Percentiles rank a stretch among this genome's conserved stretches.
Evolutionary conservation across 768 basidiomycete species (phyloP).

Genomic region (Basidioascus undulatus): DNA sequence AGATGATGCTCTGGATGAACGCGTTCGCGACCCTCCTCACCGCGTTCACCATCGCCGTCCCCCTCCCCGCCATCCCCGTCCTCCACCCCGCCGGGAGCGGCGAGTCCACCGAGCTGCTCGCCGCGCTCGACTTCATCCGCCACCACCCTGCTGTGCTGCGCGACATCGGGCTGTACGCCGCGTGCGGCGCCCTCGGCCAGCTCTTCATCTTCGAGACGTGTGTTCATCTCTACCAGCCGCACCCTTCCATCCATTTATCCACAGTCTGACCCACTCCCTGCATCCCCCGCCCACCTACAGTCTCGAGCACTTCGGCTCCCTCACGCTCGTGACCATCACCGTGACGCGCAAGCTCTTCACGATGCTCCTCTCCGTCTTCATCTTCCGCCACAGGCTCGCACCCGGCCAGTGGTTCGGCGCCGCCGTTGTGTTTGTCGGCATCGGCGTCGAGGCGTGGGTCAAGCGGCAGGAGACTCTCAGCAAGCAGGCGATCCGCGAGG

Average conservation of each 20-base stretch:
- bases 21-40: constrained; percentile 56
- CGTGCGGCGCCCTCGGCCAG: constrained; percentile 83
- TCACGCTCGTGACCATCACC: constrained; percentile 70
- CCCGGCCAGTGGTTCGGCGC: constrained; percentile 83
- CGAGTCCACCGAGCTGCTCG: constrained; percentile 31
- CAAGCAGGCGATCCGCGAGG: constrained; percentile 55
- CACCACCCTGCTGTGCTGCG: constrained; percentile 47
- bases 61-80: constrained; percentile 58
- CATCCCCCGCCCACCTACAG: too few relatives aligned
- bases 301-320: constrained; percentile 51
- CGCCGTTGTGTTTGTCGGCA: constrained; percentile 76
- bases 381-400: constrained; percentile 70
- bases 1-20: constrained; percentile 99
- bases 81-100: constrained; percentile 33
- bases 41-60: constrained; percentile 41
- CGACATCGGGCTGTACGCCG: constrained; percentile 59
- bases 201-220: constrained; percentile 95
- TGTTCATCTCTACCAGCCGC: too few relatives aligned
- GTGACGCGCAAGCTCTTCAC: constrained; percentile 92
- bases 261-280: too few relatives aligned
- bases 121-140: constrained; percentile 46
- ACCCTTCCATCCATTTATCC: too few relatives aligned
- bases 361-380: constrained; percentile 79
- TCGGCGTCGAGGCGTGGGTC: constrained; percentile 74
- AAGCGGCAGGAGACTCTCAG: constrained; percentile 49